phyloP scores from a whole-genome alignment of 139 green algal genomes.

The Coelastrella sp. region DNA sequence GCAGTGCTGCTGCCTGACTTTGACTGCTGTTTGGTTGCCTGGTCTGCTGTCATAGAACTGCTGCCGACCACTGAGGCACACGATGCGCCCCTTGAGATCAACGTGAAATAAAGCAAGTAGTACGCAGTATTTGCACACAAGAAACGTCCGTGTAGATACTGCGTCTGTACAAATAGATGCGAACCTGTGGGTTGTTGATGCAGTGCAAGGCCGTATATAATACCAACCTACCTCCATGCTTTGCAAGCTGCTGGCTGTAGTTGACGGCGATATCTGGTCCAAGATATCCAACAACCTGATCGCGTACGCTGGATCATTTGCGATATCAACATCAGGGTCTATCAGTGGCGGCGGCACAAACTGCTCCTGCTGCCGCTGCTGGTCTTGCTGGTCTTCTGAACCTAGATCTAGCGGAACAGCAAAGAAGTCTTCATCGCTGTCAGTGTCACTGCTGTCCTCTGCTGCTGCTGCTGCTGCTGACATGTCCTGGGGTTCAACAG shows the following conservation, averaged over 20 bases:
- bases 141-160: too few species aligned
- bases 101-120: too few species aligned
- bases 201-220: background rate
- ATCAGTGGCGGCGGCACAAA: slow-evolving; percentile 8
- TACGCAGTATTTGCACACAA: too few species aligned
- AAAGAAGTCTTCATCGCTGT: background rate
- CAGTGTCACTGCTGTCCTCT: background rate
- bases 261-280: slow-evolving; percentile 7
- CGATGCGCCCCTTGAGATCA: too few species aligned
- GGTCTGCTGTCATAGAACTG: too few species aligned
- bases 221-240: background rate
- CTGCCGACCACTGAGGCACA: too few species aligned
- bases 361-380: slow-evolving; percentile 11
- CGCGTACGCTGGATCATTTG: slow-evolving; percentile 32
- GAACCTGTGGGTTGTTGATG: background rate
- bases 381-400: background rate
- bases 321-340: slow-evolving; percentile 36
- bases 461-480: background rate
- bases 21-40: too few species aligned
- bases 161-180: too few species aligned
- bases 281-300: slow-evolving; percentile 39
- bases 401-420: background rate
- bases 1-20: too few species aligned
- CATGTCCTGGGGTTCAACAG: too few species aligned
- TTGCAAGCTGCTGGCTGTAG: background rate